Evolutionary conservation across 2,329 filamentous ascomycete species (phyloP), one percentile per base, ranked within the genome.

Genomic region (Cladosporium cucumerinum): DNA sequence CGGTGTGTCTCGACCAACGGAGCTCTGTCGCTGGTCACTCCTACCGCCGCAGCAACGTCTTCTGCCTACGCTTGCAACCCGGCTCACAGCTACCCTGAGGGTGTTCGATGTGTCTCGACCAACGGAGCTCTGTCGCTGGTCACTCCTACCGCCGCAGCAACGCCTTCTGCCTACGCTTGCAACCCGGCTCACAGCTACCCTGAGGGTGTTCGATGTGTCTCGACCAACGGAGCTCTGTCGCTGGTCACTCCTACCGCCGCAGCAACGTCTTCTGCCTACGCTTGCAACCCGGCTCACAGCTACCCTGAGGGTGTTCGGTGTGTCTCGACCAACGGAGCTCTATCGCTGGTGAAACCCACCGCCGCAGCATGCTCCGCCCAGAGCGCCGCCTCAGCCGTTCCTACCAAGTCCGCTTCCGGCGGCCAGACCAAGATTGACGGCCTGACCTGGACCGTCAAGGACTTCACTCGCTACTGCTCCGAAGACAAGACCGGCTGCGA

Each of bases 131-230:
- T 70, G 18, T n/a, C n/a, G n/a, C n/a, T n/a, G n/a, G n/a, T n/a
- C n/a, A n/a, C n/a, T n/a, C n/a, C n/a, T n/a, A n/a, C n/a, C n/a
- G n/a, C n/a, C n/a, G 57, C 60, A n/a, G 61, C 67, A 65, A 63
- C 69, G n/a, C n/a, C n/a, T n/a, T n/a, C 32, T 30, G 26, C 23
- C 43, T 72, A 69, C 58, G 67, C 60, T 23, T 72, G 70, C 52
- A 70, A 71, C 58, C 70, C 70, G 46, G 71, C 68, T 23, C 70
- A 70, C 62, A 18, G 55, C 39, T 68, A 73, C 59, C 69, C 69
- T 0, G 57, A 65, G 39, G 70, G 69, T 10, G 66, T 66, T 23
- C 67, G 49, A 21, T 72, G 71, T 57, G 59, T 67, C 36, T 68
- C 66, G 8, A 66, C 65, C 46, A 58, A 64, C 21, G 70, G 70